Evolutionary conservation across 352 stramenopile species (phyloP), one percentile per base, ranked within the genome.

Genomic region (Thraustotheca clavata): DNA sequence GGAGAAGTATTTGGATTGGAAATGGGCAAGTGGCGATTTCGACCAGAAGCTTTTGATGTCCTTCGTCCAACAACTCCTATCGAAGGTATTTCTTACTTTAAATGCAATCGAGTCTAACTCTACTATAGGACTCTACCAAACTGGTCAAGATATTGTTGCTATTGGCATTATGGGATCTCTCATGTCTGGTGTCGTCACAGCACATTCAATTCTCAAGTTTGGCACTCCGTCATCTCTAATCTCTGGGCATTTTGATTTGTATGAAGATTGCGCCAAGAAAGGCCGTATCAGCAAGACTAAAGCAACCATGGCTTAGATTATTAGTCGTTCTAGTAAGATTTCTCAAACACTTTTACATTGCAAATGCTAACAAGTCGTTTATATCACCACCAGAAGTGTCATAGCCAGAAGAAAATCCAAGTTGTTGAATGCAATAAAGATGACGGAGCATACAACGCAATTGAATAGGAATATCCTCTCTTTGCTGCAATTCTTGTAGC

Each of bases 1-100:
- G 43, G 43, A 24, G 43, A 52, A 31, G 43, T 52, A 9, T 52
- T 52, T 52, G 43, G 43, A 24, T 31, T 52, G 14, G 43, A 52
- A 9, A 52, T 52, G 43, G 43, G 43, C 43, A 52, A 52, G 43
- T 52, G 43, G 43, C 43, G 43, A 9, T 52, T 52, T 24, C 31
- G 24, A 11, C 43, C 43, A 24, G n/a, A 24, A 9, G 43, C 43
- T 2, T 52, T 52, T 52, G 43, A 52, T 31, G 43, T 52, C 14
- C 43, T 52, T 9, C 43, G 43, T 14, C 43, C 43, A 24, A 35
- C 43, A 31, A 52, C 43, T 24, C 43, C 43, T 24, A 52, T 52
- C n/a, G 24, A 2, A 52, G 43, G 43, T 52, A 52, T 1, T 9
- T 26, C 1, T 52, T 16, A 20, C 38, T 16, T 24, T 24, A 31